Conservation (phyloP, 2,329 filamentous ascomycete species). For the Penicillium capsulatum region DNA sequence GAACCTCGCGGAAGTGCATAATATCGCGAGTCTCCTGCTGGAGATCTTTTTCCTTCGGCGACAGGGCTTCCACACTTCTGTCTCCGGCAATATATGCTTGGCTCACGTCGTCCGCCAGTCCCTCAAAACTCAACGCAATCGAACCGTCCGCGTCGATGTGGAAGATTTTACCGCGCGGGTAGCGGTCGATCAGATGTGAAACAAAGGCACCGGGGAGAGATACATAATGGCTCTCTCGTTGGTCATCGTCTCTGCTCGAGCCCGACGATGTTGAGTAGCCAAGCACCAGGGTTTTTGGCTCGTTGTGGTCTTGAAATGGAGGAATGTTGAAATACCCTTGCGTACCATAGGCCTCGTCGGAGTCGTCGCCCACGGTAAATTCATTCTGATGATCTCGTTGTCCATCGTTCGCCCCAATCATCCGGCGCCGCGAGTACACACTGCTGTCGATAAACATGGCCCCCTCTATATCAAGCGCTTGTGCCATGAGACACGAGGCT, state of each 20-base stretch:
- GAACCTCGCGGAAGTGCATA: slow-evolving; percentile 15
- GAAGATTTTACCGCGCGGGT: slow-evolving; percentile 21
- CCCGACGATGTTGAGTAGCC: slow-evolving; percentile 16
- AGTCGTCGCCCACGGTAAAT: not conserved
- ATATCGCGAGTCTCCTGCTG: slow-evolving; percentile 14
- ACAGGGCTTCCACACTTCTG: slow-evolving; percentile 3
- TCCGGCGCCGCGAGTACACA: slow-evolving; percentile 16
- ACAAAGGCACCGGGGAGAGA: slow-evolving; percentile 16
- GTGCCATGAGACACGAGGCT: slow-evolving; percentile 15
- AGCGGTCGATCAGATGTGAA: slow-evolving; percentile 17
- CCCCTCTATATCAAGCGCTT: slow-evolving; percentile 20
- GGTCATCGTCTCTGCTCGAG: slow-evolving; percentile 4
- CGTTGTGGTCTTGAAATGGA: slow-evolving; percentile 3
- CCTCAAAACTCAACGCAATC: slow-evolving; percentile 19
- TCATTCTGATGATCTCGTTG: not conserved
- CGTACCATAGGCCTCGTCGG: not conserved
- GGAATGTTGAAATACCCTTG: not conserved
- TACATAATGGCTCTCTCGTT: slow-evolving; percentile 10
- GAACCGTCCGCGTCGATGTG: slow-evolving; percentile 21
- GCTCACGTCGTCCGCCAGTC: slow-evolving; percentile 13
- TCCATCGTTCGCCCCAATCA: slow-evolving; percentile 6
- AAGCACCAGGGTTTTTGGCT: slow-evolving; percentile 14
- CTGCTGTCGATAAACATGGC: slow-evolving; percentile 20
- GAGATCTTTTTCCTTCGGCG: slow-evolving; percentile 9
- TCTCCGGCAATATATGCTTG: slow-evolving; percentile 4